Percentiles rank a stretch among this genome's conserved stretches.
Evolutionary conservation across 148 eudicot species (phyloP).

Genomic region (Polygonum maritimum): DNA sequence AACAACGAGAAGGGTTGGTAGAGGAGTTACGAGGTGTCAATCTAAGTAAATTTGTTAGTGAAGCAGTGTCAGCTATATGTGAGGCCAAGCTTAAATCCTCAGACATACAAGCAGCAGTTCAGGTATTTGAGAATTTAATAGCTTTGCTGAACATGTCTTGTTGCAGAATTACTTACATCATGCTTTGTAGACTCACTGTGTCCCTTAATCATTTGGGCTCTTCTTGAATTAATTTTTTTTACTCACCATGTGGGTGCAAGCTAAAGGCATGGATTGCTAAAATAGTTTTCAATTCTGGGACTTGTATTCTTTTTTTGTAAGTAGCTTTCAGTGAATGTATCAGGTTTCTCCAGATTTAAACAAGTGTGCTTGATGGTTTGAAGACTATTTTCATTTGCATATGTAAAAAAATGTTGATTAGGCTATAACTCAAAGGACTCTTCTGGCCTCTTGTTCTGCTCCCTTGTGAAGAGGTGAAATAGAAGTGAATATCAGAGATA

Average conservation of each 20-base stretch:
- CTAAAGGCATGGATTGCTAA: neutral
- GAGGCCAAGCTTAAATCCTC: constrained; percentile 88
- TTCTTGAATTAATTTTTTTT: neutral
- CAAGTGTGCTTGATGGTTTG: neutral
- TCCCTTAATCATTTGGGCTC: neutral
- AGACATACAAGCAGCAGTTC: constrained; percentile 95
- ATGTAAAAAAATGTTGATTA: neutral
- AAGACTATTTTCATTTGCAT: neutral
- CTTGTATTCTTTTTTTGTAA: neutral
- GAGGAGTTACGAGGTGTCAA: constrained; percentile 87
- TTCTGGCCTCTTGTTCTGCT: neutral
- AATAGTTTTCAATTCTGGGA: neutral
- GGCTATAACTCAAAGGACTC: neutral
- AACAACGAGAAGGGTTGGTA: constrained; percentile 88
- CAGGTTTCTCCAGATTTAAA: neutral
- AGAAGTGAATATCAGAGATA: neutral
- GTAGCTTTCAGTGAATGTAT: neutral
- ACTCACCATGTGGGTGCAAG: neutral
- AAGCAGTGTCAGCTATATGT: constrained; percentile 90
- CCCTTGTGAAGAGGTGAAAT: neutral
- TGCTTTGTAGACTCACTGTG: neutral
- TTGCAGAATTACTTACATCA: neutral
- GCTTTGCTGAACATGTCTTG: neutral
- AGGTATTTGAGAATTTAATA: constrained; percentile 28
- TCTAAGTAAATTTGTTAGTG: constrained; percentile 94